Base-by-base conservation (phyloP, 2,329 filamentous ascomycete species). In the Pleomassaria siparia region DNA sequence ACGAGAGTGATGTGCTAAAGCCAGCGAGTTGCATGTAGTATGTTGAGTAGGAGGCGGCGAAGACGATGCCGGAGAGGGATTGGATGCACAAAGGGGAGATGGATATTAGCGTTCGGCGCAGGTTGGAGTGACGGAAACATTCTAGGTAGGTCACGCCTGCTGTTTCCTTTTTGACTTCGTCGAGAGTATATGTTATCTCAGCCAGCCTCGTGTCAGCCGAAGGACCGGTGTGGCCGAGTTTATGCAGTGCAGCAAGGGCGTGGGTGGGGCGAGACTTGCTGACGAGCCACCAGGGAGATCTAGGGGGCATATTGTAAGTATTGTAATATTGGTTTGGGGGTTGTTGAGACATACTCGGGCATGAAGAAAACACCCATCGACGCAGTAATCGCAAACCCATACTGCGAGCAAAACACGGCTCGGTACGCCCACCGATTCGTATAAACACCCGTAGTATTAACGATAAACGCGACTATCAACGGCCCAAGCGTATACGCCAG, bases 111-210 rank as follows among this genome's bases (percentile, higher is more conserved):
- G 89, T 94, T 16, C 89, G 83, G 47, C 89, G 85, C 40, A 85
- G 75, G 63, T 95, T 85, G 16, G 81, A 80, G 11, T 88, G 87
- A 66, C 80, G 85, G 79, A 95, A 94, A 73, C 89, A 95, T 66
- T 94, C 89, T 58, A 80, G 71, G 68, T 92, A 95, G 35, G 80
- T 84, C 8, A 86, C 81, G 32, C 88, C 88, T 11, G 76, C 74
- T 36, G 55, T 62, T 49, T 76, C 71, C 29, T 46, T 41, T 32
- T 57, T 58, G 11, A 71, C 53, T 44, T 71, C 54, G 20, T 72
- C 62, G 5, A 74, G 59, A 0, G 70, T 73, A 26, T 54, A 53
- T 30, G 62, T 55, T 24, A 63, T 63, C 32, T 50, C 49, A 2
- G 55, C 58, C 21, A 62, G 48, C 26, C 57, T 56, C 37, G 55